Evolutionary conservation across 768 basidiomycete genomes (phyloP).

Genomic region (Tremella fuciformis): DNA sequence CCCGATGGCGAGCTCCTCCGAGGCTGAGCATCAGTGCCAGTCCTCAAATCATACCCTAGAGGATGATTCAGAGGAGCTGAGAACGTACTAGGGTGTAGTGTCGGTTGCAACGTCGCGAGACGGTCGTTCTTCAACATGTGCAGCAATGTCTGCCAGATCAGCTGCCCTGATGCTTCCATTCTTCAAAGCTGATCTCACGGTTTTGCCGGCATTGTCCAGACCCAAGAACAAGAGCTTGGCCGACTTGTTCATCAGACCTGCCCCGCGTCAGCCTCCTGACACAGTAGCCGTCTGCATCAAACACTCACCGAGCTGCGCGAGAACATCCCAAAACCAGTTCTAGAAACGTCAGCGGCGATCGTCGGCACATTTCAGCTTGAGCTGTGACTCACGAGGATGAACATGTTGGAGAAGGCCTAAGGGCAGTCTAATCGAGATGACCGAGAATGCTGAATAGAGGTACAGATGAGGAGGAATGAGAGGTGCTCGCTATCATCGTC

Average conservation of each 20-base stretch:
- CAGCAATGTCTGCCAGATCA: slow-evolving; percentile 68
- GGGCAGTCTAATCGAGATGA: too few relatives aligned
- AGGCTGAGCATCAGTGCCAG: slow-evolving; percentile 62
- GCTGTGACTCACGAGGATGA: slow-evolving; percentile 32
- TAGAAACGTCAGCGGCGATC: slow-evolving; percentile 18
- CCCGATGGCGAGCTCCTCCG: slow-evolving; percentile 97
- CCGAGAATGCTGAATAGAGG: too few relatives aligned
- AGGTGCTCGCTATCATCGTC: too few relatives aligned
- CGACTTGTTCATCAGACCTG: slow-evolving; percentile 88
- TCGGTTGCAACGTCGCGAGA: slow-evolving; percentile 93
- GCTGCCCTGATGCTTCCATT: neutral
- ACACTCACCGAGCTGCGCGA: slow-evolving; percentile 79
- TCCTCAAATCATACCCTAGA: too few relatives aligned
- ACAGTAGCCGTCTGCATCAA: neutral
- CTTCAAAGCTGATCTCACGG: slow-evolving; percentile 58
- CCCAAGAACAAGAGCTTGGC: slow-evolving; percentile 99
- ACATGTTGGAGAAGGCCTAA: slow-evolving; percentile 19
- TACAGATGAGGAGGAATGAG: too few relatives aligned
- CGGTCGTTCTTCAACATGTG: slow-evolving; percentile 99
- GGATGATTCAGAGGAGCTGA: neutral
- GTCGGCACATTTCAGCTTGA: neutral
- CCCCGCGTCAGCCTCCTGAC: neutral
- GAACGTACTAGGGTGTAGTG: slow-evolving; percentile 87
- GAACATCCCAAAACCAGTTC: slow-evolving; percentile 96
- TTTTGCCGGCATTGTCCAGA: slow-evolving; percentile 98